Evolutionary conservation across 2,329 filamentous ascomycete species (phyloP), one percentile per base, ranked within the genome.

Genomic region (Aschersonia sp.): DNA sequence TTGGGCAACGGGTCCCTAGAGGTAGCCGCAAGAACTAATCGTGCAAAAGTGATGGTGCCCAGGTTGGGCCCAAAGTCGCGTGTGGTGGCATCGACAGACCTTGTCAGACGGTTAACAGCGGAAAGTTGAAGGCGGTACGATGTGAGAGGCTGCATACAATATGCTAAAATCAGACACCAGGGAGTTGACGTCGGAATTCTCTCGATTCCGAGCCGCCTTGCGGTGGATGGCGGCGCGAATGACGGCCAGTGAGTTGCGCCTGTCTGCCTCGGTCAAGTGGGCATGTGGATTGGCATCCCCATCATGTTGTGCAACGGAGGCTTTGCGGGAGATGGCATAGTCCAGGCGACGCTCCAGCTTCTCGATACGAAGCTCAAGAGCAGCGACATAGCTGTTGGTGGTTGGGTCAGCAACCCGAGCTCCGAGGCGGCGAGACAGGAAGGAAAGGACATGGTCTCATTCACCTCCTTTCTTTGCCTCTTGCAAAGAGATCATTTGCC

Each of bases 151-250:
- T 5, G 40, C 82, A 65, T 62, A 94, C 81, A 96, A 68, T 58
- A 88, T 91, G 47, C 89, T 89, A 71, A 97, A 95, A 59, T 95
- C 89, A 1, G 89, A 94, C 29, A 96, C 86, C 3, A 97, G 71
- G 47, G 92, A 84, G 65, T 96, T 91, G 47, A 96, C 88, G 61
- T 94, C 87, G 0, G 82, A 85, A 44, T 85, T 84, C 62, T 96
- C 91, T 43, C 78, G 72, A 55, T 69, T 75, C 49, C 74, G 69
- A n/a, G 74, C 78, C 20, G 77, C 79, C 56, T 82, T 82, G 40
- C 78, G 77, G 57, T 80, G 74, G 45, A 83, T 80, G 41, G 77
- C 77, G 40, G 75, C 77, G 43, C 74, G 71, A 51, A 82, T 82
- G 29, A 67, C 71, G 2, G 77, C 76, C 32, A 82, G 65, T 2